Conservation (phyloP, 129 eudicot species). For the Sambucus nigra region DNA sequence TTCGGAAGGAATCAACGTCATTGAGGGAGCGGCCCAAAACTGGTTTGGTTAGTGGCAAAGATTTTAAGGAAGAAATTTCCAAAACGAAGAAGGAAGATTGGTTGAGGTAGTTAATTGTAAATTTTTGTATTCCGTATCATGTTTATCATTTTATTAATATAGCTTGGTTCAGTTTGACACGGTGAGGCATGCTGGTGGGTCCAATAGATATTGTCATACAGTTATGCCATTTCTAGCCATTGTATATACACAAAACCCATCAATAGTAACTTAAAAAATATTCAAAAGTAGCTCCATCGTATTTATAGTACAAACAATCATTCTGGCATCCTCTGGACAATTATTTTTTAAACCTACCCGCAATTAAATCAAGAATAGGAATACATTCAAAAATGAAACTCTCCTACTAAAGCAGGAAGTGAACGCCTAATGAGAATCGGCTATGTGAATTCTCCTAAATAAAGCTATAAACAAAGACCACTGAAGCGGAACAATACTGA, state of each 20-base stretch:
- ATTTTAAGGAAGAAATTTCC: constrained; percentile 65
- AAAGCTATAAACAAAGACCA: too few species aligned
- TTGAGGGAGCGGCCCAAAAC: constrained; percentile 40
- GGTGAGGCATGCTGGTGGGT: background rate
- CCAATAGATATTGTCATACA: background rate
- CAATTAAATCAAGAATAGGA: background rate
- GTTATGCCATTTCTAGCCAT: background rate
- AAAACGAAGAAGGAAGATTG: constrained; percentile 58
- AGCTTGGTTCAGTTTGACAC: too few species aligned
- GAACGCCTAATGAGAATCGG: too few species aligned
- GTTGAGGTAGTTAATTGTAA: constrained; percentile 37
- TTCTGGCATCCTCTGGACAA: background rate
- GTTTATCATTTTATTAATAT: background rate
- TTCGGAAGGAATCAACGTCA: constrained; percentile 18
- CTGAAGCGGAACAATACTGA: too few species aligned
- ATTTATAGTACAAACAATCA: background rate
- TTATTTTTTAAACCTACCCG: background rate
- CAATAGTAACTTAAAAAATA: too few species aligned
- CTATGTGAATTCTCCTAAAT: background rate
- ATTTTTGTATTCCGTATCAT: background rate
- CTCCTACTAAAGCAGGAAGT: too few species aligned
- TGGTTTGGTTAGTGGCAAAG: constrained; percentile 80
- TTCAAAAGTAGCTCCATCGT: background rate
- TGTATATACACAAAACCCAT: background rate
- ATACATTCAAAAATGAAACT: background rate